These are phyloP conservation scores for Xylaria arbuscula DNA, from an alignment of 2,329 filamentous ascomycete genomes.

Conservation along the genomic window DNA sequence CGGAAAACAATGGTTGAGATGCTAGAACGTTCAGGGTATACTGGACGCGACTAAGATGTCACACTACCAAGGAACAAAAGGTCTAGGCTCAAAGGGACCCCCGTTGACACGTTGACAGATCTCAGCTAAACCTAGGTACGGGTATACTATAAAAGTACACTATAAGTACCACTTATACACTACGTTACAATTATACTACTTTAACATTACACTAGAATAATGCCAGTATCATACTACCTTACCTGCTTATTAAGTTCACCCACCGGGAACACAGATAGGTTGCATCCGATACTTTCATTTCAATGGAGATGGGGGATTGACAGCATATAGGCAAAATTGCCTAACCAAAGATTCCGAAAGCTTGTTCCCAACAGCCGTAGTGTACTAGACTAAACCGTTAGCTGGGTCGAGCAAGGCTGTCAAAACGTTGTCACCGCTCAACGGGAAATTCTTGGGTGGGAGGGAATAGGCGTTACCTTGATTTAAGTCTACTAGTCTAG, in stretches of 20 bases:
- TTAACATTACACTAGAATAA: neutral
- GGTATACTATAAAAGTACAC: neutral
- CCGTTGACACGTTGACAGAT: slow-evolving; percentile 29
- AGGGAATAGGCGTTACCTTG: neutral
- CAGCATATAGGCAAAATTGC: slow-evolving; percentile 31
- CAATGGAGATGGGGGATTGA: slow-evolving; percentile 24
- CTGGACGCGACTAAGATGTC: slow-evolving; percentile 17
- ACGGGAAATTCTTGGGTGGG: neutral
- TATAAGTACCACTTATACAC: neutral
- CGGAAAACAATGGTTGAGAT: too few relatives aligned
- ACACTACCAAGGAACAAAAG: slow-evolving; percentile 24
- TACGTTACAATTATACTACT: neutral
- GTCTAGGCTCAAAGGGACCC: slow-evolving; percentile 31
- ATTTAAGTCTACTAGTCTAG: neutral
- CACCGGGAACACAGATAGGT: slow-evolving; percentile 27
- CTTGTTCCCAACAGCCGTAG: slow-evolving; percentile 33
- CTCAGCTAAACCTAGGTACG: slow-evolving; percentile 29
- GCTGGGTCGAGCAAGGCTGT: slow-evolving; percentile 26
- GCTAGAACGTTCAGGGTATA: neutral
- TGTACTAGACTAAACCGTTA: slow-evolving; percentile 12
- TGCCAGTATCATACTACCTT: neutral
- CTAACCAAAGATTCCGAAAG: slow-evolving; percentile 34
- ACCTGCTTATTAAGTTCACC: slow-evolving; percentile 7
- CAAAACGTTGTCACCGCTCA: slow-evolving; percentile 21
- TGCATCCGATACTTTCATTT: slow-evolving; percentile 35